Conservation (phyloP, 1,139 yeast species). For the Yamadazyma dendronema region DNA sequence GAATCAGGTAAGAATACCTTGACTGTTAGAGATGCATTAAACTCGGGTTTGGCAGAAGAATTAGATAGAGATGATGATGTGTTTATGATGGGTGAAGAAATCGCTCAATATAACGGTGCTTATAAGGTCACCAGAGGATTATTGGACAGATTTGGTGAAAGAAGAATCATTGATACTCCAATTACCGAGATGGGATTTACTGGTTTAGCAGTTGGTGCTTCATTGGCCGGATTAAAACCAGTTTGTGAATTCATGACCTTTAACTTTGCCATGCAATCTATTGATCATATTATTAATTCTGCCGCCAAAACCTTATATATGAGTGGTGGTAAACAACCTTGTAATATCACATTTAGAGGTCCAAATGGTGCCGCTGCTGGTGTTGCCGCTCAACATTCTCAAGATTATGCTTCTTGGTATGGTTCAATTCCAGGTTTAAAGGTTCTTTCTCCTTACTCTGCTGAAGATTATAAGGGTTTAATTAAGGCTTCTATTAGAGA, state of each 20-base stretch:
- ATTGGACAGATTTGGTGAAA: slow-evolving; percentile 94
- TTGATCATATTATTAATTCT: slow-evolving; percentile 96
- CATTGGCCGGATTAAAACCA: slow-evolving; percentile 95
- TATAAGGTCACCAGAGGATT: slow-evolving; percentile 95
- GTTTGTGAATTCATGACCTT: slow-evolving; percentile 98
- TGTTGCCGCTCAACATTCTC: slow-evolving; percentile 99
- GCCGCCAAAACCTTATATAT: slow-evolving; percentile 98
- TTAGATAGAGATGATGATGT: slow-evolving; percentile 94
- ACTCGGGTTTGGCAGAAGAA: slow-evolving; percentile 95
- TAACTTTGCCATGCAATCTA: slow-evolving; percentile 99
- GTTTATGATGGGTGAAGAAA: slow-evolving; percentile 97
- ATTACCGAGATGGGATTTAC: slow-evolving; percentile 99
- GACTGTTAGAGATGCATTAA: slow-evolving; percentile 97
- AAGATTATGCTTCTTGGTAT: slow-evolving; percentile 97
- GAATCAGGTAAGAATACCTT: slow-evolving; percentile 59
- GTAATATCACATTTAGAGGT: slow-evolving; percentile 97
- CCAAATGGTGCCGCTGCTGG: slow-evolving; percentile 99
- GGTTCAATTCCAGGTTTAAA: slow-evolving; percentile 97
- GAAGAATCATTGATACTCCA: slow-evolving; percentile 96
- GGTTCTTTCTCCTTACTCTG: slow-evolving; percentile 91
- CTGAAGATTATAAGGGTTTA: slow-evolving; percentile 96
- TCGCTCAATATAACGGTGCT: slow-evolving; percentile 98
- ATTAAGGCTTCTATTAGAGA: slow-evolving; percentile 96
- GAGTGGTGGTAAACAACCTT: slow-evolving; percentile 98
- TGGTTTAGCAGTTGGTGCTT: slow-evolving; percentile 96